A percentile compares a stretch with the other conserved stretches of the same genome.
Conservation (phyloP, 2,329 filamentous ascomycete genomes). For the Sclerotinia nivalis region DNA sequence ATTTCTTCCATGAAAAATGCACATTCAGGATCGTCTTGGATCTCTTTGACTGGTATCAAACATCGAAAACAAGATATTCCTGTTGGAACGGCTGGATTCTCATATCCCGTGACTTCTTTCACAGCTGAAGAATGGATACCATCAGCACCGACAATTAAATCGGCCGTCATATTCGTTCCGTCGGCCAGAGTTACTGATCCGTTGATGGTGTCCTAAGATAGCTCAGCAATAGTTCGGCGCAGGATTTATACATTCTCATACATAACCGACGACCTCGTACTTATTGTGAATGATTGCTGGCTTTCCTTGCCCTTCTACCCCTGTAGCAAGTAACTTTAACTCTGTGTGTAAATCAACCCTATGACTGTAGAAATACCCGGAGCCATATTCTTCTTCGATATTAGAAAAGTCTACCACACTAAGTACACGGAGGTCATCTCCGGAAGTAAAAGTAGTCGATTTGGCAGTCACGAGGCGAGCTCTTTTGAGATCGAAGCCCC, state of each 20-base stretch:
- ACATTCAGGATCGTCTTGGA: conserved; percentile 43
- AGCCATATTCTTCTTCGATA: conserved; percentile 29
- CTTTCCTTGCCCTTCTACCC: conserved; percentile 42
- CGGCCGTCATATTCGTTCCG: conserved; percentile 48
- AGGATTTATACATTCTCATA: neutral
- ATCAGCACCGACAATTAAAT: conserved; percentile 57
- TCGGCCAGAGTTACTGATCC: conserved; percentile 49
- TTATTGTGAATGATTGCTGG: conserved; percentile 44
- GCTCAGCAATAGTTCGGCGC: conserved; percentile 4
- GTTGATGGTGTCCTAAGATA: conserved; percentile 23
- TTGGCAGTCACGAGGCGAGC: conserved; percentile 42
- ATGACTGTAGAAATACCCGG: conserved; percentile 55
- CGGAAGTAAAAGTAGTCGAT: conserved; percentile 43
- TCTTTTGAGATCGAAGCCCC: conserved; percentile 47
- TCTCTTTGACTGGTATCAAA: conserved; percentile 32
- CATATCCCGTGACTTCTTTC: neutral
- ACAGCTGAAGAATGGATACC: conserved; percentile 44
- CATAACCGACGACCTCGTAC: conserved; percentile 44
- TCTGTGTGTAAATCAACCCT: conserved; percentile 54
- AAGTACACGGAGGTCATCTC: conserved; percentile 26
- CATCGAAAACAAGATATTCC: conserved; percentile 34
- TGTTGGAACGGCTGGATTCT: conserved; percentile 21
- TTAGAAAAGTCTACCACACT: conserved; percentile 26
- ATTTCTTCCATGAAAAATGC: conserved; percentile 38
- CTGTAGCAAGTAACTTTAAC: conserved; percentile 51